Percentiles rank a stretch among this genome's conserved stretches.
phyloP scores from a whole-genome alignment of 176 grass and related monocot genomes.

The Cenchrus purpureus region DNA sequence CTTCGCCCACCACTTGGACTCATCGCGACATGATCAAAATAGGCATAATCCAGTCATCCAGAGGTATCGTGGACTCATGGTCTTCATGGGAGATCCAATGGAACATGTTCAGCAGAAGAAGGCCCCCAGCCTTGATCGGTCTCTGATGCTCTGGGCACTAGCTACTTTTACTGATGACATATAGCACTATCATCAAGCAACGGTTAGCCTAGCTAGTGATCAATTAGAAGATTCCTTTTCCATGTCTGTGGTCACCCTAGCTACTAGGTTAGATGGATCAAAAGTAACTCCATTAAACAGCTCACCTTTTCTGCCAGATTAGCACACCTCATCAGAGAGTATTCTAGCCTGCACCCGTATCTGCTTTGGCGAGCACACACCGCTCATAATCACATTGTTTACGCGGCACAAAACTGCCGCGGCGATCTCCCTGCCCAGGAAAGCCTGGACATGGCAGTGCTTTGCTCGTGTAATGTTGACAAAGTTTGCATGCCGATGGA shows the following conservation, averaged over 20 bases:
- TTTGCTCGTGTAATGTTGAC: conserved; percentile 31
- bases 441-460: not conserved
- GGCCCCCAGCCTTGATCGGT: not conserved
- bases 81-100: too few species aligned
- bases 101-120: not conserved
- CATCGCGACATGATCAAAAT: too few species aligned
- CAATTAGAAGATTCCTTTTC: conserved; percentile 23
- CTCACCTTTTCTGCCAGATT: conserved; percentile 29
- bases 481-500: conserved; percentile 1
- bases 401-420: conserved; percentile 5
- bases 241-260: not conserved
- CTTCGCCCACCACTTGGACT: too few species aligned
- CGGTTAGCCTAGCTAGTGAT: conserved; percentile 30
- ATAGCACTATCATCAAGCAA: conserved; percentile 35
- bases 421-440: conserved; percentile 40
- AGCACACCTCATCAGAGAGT: not conserved
- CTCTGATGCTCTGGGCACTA: not conserved
- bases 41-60: too few species aligned
- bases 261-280: conserved; percentile 42
- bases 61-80: too few species aligned
- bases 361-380: conserved; percentile 40
- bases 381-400: conserved; percentile 41
- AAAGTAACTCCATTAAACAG: conserved; percentile 41
- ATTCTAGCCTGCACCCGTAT: conserved; percentile 35
- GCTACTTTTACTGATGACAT: not conserved